Percentiles rank a stretch among this genome's conserved stretches.
Conservation (phyloP, 768 basidiomycete species). For the Xerocomellus amylosporus region DNA sequence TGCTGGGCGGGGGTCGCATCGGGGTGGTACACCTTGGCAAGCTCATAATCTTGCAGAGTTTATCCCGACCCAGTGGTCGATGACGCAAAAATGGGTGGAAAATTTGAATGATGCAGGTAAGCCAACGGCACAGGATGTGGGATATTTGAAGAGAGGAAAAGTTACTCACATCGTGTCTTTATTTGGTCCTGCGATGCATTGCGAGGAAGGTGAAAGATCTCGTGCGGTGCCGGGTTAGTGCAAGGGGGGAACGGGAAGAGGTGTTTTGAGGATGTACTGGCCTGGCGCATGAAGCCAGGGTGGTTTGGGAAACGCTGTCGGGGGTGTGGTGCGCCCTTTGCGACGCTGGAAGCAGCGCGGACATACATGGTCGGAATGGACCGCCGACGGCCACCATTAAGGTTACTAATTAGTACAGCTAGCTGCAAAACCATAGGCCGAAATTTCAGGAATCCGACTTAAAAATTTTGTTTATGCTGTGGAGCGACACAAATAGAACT, state of each 20-base stretch:
- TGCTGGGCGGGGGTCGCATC: conserved; percentile 49
- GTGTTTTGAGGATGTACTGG: conserved; percentile 13
- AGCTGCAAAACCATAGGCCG: no score
- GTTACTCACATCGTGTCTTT: conserved; percentile 60
- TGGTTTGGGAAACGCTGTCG: neutral
- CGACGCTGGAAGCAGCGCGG: neutral
- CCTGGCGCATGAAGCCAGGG: neutral
- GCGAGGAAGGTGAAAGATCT: conserved; percentile 66
- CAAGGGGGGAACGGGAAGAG: conserved; percentile 51
- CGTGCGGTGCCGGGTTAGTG: conserved; percentile 57
- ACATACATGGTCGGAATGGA: conserved; percentile 8
- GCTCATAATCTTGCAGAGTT: conserved; percentile 58
- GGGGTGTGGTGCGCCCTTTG: neutral
- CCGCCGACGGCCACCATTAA: no score
- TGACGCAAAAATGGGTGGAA: neutral
- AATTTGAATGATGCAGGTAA: neutral
- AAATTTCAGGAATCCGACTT: no score
- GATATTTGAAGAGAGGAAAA: neutral
- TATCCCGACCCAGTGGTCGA: neutral
- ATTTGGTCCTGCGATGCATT: conserved; percentile 58
- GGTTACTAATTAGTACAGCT: no score
- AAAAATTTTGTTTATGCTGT: no score
- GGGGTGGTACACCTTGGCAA: conserved; percentile 70
- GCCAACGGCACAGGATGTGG: neutral
- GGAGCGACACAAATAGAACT: no score